These are phyloP conservation scores for Pseudogymnoascus sp. DNA, from an alignment of 2,329 filamentous ascomycete species.

Conservation along the genomic window DNA sequence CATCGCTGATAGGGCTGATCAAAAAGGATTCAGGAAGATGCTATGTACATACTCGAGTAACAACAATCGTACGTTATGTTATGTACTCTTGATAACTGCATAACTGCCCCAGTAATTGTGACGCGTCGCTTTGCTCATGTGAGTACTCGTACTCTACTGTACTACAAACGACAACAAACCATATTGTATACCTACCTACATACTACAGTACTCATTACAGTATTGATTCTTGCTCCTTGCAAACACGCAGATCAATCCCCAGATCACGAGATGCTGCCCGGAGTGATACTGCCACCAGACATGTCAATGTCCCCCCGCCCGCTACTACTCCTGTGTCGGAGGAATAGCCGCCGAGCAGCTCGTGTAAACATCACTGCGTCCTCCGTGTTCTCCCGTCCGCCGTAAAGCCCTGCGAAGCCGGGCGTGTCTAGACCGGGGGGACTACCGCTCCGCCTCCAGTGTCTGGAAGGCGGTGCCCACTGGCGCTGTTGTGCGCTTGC, in stretches of 20 bases:
- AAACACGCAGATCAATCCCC: not conserved
- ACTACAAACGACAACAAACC: too few relatives aligned
- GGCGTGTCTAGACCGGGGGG: conserved; percentile 34
- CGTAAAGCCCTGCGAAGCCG: conserved; percentile 40
- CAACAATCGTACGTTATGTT: not conserved
- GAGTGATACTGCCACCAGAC: not conserved
- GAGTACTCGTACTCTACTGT: too few relatives aligned
- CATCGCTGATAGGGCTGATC: conserved; percentile 2
- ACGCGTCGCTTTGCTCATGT: conserved; percentile 1
- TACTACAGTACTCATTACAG: too few relatives aligned
- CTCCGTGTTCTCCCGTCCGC: conserved; percentile 40
- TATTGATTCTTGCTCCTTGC: too few relatives aligned
- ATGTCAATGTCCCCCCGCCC: not conserved
- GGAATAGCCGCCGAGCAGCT: conserved; percentile 21
- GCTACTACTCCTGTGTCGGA: not conserved
- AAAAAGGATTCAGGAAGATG: too few relatives aligned
- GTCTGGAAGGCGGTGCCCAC: conserved; percentile 7
- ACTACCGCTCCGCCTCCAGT: conserved; percentile 27
- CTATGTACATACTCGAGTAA: not conserved
- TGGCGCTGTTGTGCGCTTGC: not conserved
- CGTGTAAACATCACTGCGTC: conserved; percentile 33
- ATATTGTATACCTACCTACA: too few relatives aligned
- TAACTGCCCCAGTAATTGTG: not conserved
- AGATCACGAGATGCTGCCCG: not conserved
- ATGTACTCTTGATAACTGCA: too few relatives aligned